Evolutionary conservation across 768 basidiomycete genomes (phyloP).

Genomic region (Leccinum disarticulatum): DNA sequence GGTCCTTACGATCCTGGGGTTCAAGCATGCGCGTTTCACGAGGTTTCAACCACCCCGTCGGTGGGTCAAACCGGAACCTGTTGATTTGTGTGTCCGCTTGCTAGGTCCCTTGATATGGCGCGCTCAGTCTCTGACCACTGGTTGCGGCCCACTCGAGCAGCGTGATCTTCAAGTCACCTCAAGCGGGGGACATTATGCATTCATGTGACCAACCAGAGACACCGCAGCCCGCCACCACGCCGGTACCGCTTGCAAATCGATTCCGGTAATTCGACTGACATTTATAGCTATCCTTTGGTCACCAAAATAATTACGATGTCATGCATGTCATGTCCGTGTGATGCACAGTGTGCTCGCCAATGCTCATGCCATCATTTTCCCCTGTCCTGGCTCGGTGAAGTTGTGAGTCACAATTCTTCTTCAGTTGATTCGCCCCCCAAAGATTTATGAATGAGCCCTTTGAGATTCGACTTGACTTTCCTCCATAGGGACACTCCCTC

Average conservation of each 20-base stretch:
- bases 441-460: slow-evolving; percentile 1
- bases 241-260: slow-evolving; percentile 21
- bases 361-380: slow-evolving; percentile 4
- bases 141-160: not conserved
- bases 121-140: not conserved
- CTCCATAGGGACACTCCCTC: not conserved
- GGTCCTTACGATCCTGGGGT: slow-evolving; percentile 17
- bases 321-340: slow-evolving; percentile 30
- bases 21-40: slow-evolving; percentile 16
- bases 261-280: slow-evolving; percentile 19
- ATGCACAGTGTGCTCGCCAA: slow-evolving; percentile 11
- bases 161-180: slow-evolving; percentile 6
- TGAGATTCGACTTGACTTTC: slow-evolving; percentile 5
- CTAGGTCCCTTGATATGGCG: not conserved
- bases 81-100: slow-evolving; percentile 4
- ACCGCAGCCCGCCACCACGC: slow-evolving; percentile 15
- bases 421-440: slow-evolving; percentile 17
- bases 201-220: slow-evolving; percentile 2
- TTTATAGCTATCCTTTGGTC: slow-evolving; percentile 15
- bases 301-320: slow-evolving; percentile 10
- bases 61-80: slow-evolving; percentile 1
- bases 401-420: slow-evolving; percentile 1
- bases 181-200: slow-evolving; percentile 2
- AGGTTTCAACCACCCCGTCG: slow-evolving; percentile 18
- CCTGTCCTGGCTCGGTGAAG: slow-evolving; percentile 5